These are phyloP conservation scores for Mallotus nudiflorus DNA, from an alignment of 345 rosid species.

Conservation along the genomic window DNA sequence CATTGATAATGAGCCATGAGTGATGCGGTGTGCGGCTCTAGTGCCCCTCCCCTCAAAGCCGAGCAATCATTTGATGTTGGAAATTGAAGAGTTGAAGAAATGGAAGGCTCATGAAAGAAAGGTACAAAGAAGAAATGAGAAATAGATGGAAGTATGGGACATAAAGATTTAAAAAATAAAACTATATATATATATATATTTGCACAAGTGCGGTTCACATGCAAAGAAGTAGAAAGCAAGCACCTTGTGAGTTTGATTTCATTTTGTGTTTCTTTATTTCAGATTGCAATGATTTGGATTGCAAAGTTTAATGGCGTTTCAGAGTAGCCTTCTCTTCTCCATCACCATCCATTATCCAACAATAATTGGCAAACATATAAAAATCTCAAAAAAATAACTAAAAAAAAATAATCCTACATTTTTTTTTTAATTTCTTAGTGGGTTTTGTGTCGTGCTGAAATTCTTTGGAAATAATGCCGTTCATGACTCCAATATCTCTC, in stretches of 20 bases:
- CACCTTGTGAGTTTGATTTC: conserved; percentile 17
- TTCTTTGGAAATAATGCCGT: too few species aligned
- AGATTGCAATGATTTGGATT: conserved; percentile 11
- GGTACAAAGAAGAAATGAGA: background rate
- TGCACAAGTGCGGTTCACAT: conserved; percentile 11
- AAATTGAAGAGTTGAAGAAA: background rate
- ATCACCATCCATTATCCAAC: background rate
- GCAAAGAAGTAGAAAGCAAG: conserved; percentile 11
- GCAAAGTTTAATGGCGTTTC: conserved; percentile 6
- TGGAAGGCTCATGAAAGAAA: conserved; percentile 15
- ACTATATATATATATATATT: background rate
- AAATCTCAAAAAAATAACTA: too few species aligned
- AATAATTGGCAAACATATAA: background rate
- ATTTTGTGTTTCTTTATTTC: background rate
- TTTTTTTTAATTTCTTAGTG: too few species aligned
- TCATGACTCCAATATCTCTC: too few species aligned
- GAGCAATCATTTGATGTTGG: background rate
- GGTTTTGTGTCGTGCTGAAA: too few species aligned
- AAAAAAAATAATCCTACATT: too few species aligned
- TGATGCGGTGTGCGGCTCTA: background rate
- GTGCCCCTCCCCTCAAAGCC: too few species aligned
- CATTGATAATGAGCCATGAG: background rate
- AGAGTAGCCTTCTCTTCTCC: background rate
- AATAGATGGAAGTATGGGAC: too few species aligned
- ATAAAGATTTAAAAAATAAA: background rate